Base-by-base conservation (phyloP, 768 basidiomycete genomes). In the Mycena maculata region DNA sequence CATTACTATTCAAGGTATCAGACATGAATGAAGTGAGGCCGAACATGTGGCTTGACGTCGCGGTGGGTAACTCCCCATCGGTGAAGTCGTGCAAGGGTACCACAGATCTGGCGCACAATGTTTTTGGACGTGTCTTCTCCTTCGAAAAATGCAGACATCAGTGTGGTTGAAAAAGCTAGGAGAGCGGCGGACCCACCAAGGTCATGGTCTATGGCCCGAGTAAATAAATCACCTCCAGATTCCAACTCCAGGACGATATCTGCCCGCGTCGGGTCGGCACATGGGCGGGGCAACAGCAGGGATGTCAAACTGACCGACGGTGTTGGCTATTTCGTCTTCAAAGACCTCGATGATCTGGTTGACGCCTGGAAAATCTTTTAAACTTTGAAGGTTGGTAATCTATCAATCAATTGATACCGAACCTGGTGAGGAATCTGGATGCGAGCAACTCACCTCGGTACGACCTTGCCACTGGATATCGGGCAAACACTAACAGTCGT, bases 81-180 rank as follows among this genome's bases (percentile, higher is more conserved):
- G 38, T 61, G 60, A 10, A 53, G 23, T 41, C 22, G 23, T 5
- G 27, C 28, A 27, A 52, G 39, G 10, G 39, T 53, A 20, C 12
- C 23, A 30, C 60, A 61, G 25, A 61, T 61, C 30, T 61, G 49
- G 25, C 49, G 49, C 30, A 50, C 50, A 30, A 61, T 61, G 28
- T 61, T 38, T 44, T 61, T 61, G 39, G 2, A 5, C 10, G 20
- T 42, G 12, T 50, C 50, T 33, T 53, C 50, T 41, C 47, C 41
- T 61, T 28, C 4, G 9, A 3, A 48, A 20, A 22, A 38, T 22
- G 7, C 6, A 25, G 33, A 54, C 3, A 2, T 39, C 8, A 8
- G 31, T 6, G 20, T 42, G 20, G 11, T n/a, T 25, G 23, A 47
- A 25, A 22, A 9, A 11, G 3, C 16, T 41, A 31, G 12, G 45